Base-by-base conservation (phyloP, 352 stramenopile species). In the Pythium scleroteichum region DNA sequence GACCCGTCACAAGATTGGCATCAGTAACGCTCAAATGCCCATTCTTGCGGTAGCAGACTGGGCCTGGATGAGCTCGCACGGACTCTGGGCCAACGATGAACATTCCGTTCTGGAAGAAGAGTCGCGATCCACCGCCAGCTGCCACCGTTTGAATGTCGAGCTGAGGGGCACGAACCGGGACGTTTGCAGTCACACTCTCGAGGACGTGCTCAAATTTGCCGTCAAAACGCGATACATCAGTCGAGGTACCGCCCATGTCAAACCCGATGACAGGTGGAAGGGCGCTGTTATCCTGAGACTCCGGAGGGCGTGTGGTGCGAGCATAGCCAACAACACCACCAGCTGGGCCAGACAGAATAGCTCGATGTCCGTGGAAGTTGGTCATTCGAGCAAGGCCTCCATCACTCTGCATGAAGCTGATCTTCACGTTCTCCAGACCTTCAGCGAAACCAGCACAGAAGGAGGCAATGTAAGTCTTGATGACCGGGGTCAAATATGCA, bases 71-170 rank as follows among this genome's bases (percentile, higher is more conserved):
- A 0, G 97, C 97, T 23, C 97, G 96, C 3, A 97, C 94, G 6
- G 83, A 98, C 75, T 99, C 96, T 0, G 97, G 97, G 16, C 97
- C 97, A 27, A 99, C 97, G 9, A 98, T 82, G 69, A 99, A 99
- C 58, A 99, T 90, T 20, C 96, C 94, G 60, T 96, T 97, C 72
- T 96, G 87, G 76, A 98, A 97, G 72, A 99, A 99, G 4, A 99
- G 82, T 2, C 96, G 79, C 22, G 85, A 98, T 35, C 97, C 97
- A 51, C 97, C 97, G 53, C 97, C 97, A 12, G 97, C 97, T 35
- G 97, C 96, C 22, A 99, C 97, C 0, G 97, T 99, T 69, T 99
- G 96, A 75, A 99, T 99, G 65, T 99, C 97, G 17, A 99, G 75
- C 71, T 99, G 97, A 12, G 97, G 97, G 0, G 90, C 92, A 68